These are phyloP conservation scores for Podospora sp. DNA, from an alignment of 495 filamentous ascomycete species.

Conservation along the genomic window DNA sequence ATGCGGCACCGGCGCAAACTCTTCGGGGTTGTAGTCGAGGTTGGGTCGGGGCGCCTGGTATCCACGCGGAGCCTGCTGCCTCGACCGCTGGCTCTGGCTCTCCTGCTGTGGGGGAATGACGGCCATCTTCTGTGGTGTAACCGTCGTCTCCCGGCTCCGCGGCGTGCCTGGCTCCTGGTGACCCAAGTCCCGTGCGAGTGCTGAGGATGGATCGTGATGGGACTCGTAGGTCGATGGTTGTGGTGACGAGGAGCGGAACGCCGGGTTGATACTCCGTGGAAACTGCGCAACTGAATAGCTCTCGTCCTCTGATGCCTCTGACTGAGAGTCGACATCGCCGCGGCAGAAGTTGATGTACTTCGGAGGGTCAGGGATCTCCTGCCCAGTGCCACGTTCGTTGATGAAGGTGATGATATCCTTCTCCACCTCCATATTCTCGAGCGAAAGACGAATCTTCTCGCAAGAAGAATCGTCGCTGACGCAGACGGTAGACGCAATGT, in stretches of 20 bases:
- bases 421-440: conserved; percentile 95
- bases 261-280: conserved; percentile 90
- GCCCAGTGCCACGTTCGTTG: conserved; percentile 81
- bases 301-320: conserved; percentile 81
- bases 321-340: conserved; percentile 81
- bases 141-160: conserved; percentile 54
- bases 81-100: conserved; percentile 24
- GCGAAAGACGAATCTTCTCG: conserved; percentile 91
- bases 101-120: conserved; percentile 23
- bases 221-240: conserved; percentile 80
- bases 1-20: conserved; percentile 75
- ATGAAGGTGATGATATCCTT: conserved; percentile 94
- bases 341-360: conserved; percentile 99
- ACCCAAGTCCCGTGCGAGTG: conserved; percentile 64
- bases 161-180: conserved; percentile 55
- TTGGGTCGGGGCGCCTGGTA: conserved; percentile 36
- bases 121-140: conserved; percentile 56
- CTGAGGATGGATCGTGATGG: conserved; percentile 79
- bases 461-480: conserved; percentile 98
- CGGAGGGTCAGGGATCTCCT: conserved; percentile 95
- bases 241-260: conserved; percentile 88
- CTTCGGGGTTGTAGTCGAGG: conserved; percentile 56
- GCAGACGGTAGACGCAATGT: conserved; percentile 96
- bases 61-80: conserved; percentile 22
- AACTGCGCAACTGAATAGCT: conserved; percentile 94